Conservation (phyloP, 306 rosid species). For the Quercus glauca region DNA sequence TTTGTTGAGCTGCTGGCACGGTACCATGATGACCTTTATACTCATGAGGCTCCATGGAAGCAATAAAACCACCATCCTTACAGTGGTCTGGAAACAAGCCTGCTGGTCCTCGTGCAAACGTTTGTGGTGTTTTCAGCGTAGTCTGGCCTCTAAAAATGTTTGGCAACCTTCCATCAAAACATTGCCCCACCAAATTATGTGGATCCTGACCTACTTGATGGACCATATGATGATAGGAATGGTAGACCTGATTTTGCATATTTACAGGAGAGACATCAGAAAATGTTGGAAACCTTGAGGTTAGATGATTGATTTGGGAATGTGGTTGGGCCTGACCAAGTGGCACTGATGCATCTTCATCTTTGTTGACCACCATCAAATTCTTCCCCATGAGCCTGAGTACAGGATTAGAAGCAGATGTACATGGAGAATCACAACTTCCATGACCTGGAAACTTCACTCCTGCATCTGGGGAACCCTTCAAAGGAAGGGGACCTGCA, state of each 20-base stretch:
- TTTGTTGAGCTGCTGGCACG: conserved; percentile 16
- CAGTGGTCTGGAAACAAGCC: conserved; percentile 26
- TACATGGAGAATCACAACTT: conserved; percentile 37
- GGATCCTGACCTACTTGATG: conserved; percentile 32
- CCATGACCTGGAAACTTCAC: conserved; percentile 22
- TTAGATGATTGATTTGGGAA: conserved; percentile 13
- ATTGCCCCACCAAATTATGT: conserved; percentile 15
- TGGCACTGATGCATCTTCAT: conserved; percentile 37
- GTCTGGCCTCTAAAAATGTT: conserved; percentile 19
- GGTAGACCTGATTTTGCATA: conserved; percentile 24
- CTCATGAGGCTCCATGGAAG: conserved; percentile 21
- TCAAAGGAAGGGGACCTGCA: conserved; percentile 11
- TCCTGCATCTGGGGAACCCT: conserved; percentile 24
- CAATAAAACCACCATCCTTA: conserved; percentile 19
- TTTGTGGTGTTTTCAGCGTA: conserved; percentile 2
- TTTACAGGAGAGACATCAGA: conserved; percentile 21
- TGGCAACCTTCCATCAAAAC: conserved; percentile 20
- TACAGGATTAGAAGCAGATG: conserved; percentile 49
- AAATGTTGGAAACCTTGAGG: conserved; percentile 31
- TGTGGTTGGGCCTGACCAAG: conserved; percentile 27
- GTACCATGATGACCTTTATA: conserved; percentile 22
- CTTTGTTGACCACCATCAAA: conserved; percentile 59
- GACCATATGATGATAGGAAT: conserved; percentile 24
- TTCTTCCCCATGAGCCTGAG: conserved; percentile 67
- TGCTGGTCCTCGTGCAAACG: conserved; percentile 19